Conservation (phyloP, 1,284 basidiomycete species). For the Puccinia coronata region DNA sequence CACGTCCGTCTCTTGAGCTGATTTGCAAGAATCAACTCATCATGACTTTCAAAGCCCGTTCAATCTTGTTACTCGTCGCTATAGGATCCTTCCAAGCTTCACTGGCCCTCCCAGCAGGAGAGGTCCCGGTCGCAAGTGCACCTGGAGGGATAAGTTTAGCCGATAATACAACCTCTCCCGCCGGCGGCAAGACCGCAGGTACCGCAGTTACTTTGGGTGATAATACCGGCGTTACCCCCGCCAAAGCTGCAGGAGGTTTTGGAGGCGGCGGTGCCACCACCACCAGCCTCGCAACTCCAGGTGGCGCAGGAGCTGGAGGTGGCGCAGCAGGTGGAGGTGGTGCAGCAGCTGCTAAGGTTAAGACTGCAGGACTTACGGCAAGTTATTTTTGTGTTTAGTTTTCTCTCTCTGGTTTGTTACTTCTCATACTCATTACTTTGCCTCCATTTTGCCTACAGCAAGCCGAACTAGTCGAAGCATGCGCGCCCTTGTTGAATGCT, state of each 20-base stretch:
- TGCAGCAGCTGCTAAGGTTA: neutral
- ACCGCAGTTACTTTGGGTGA: neutral
- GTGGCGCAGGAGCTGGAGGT: neutral
- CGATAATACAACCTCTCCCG: neutral
- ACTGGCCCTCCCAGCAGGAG: neutral
- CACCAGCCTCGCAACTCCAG: no score
- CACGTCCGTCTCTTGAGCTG: neutral
- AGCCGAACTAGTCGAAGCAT: constrained; percentile 12
- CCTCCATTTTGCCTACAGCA: neutral
- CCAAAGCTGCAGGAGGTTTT: no score
- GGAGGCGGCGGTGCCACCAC: no score
- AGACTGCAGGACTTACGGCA: constrained; percentile 16
- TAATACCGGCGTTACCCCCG: neutral
- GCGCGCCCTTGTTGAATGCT: neutral
- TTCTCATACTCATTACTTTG: neutral
- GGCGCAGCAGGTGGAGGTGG: neutral
- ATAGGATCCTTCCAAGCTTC: neutral
- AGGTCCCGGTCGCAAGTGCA: neutral
- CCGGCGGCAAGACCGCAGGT: neutral
- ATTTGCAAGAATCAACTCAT: neutral
- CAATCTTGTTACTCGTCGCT: constrained; percentile 2
- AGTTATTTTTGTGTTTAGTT: neutral
- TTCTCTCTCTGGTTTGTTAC: neutral
- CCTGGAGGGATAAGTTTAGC: neutral
- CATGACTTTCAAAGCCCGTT: constrained; percentile 20